Percentiles rank a stretch among this genome's conserved stretches.
Evolutionary conservation across 2,329 filamentous ascomycete species (phyloP).

Genomic region (Sporothrix schenckii): DNA sequence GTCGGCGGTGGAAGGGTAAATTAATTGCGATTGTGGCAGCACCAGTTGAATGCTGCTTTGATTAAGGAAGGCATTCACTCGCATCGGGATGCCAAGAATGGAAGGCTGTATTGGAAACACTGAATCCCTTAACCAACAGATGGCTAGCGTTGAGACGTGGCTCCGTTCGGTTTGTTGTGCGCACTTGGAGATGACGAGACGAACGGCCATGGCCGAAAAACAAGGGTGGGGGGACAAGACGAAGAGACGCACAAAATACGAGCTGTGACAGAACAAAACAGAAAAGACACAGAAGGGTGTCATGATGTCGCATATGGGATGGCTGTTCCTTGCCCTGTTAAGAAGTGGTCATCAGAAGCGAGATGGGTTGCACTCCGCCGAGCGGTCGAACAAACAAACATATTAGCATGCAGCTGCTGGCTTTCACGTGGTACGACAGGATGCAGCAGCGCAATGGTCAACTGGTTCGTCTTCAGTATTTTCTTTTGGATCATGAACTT

Average conservation of each 20-base stretch:
- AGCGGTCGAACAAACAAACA: slow-evolving; percentile 9
- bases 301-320: background rate
- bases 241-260: background rate
- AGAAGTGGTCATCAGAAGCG: background rate
- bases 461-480: background rate
- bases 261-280: background rate
- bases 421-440: slow-evolving; percentile 25
- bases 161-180: background rate
- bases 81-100: background rate
- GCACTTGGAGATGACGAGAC: background rate
- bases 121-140: background rate
- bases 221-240: background rate
- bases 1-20: background rate
- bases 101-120: background rate
- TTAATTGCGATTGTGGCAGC: background rate
- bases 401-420: slow-evolving; percentile 16
- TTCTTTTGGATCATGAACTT: slow-evolving; percentile 21
- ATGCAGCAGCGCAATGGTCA: background rate
- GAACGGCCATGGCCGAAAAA: background rate
- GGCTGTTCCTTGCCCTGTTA: background rate
- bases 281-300: background rate
- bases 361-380: slow-evolving; percentile 7
- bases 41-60: background rate
- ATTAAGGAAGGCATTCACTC: background rate
- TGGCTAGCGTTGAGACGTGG: background rate